Evolutionary conservation across 352 stramenopile species (phyloP).

Genomic region (Pythium oligandrum): DNA sequence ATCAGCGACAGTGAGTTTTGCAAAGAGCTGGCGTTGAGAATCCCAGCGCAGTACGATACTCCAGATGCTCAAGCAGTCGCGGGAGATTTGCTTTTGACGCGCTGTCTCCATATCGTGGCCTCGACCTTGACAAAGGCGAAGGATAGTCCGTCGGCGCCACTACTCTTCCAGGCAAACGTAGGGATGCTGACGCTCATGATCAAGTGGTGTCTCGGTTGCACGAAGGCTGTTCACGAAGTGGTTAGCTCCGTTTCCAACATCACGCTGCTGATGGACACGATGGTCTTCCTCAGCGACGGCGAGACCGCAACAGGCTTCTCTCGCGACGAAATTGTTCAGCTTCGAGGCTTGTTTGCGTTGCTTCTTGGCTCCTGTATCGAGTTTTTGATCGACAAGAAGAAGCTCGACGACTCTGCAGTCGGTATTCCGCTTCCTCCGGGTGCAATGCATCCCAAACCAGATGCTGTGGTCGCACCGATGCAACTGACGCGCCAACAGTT

Average conservation of each 20-base stretch:
- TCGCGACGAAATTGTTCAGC: slow-evolving; percentile 24
- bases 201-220: slow-evolving; percentile 51
- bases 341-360: slow-evolving; percentile 41
- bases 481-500: slow-evolving; percentile 49
- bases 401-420: neutral
- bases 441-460: no score
- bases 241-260: slow-evolving; percentile 53
- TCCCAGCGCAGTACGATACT: slow-evolving; percentile 43
- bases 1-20: slow-evolving; percentile 51
- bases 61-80: slow-evolving; percentile 40
- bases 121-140: slow-evolving; percentile 5
- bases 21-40: slow-evolving; percentile 63
- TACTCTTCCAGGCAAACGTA: slow-evolving; percentile 51
- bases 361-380: slow-evolving; percentile 58
- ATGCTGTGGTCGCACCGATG: neutral
- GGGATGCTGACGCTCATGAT: slow-evolving; percentile 49
- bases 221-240: slow-evolving; percentile 53
- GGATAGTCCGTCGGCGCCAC: slow-evolving; percentile 8
- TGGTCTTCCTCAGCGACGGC: slow-evolving; percentile 4
- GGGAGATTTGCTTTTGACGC: slow-evolving; percentile 56
- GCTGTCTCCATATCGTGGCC: slow-evolving; percentile 43
- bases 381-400: slow-evolving; percentile 26
- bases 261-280: slow-evolving; percentile 35
- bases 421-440: no score
- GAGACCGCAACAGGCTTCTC: no score